phyloP scores from a whole-genome alignment of 2,329 filamentous ascomycete species.

The Pyrenophora teres region DNA sequence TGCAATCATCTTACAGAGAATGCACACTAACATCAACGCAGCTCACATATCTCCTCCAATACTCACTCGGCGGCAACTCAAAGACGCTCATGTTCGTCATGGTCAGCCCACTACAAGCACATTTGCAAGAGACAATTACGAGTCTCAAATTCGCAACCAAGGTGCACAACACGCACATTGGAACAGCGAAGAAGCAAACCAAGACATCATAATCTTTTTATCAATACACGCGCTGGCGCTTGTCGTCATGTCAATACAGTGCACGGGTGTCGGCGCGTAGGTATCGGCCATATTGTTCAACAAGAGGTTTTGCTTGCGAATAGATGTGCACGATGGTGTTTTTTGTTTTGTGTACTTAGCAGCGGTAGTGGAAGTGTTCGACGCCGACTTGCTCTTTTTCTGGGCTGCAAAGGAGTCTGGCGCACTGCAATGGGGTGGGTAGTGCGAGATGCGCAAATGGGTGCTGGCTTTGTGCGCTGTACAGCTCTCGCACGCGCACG shows the following conservation, averaged over 20 bases:
- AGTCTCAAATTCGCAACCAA: constrained; percentile 96
- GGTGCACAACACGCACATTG: constrained; percentile 91
- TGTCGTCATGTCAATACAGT: neutral
- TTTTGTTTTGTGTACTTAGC: neutral
- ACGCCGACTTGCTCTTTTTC: neutral
- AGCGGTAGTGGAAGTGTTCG: neutral
- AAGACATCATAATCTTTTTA: constrained; percentile 51
- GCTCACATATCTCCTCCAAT: constrained; percentile 93
- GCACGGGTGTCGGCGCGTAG: neutral
- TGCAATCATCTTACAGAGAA: neutral
- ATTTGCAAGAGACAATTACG: constrained; percentile 89
- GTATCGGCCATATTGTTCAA: too few species aligned
- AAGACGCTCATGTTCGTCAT: constrained; percentile 99
- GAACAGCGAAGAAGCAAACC: constrained; percentile 78
- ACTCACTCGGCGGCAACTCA: constrained; percentile 90
- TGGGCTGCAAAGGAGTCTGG: neutral
- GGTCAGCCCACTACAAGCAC: constrained; percentile 88
- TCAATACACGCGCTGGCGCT: neutral
- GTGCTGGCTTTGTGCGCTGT: neutral
- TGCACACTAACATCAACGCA: constrained; percentile 38
- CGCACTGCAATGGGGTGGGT: neutral
- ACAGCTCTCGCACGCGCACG: neutral
- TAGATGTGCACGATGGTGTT: too few species aligned
- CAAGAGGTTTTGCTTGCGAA: too few species aligned
- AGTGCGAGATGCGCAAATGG: neutral